Base-by-base conservation (phyloP, 148 eudicot genomes). In the Spergularia marina region DNA sequence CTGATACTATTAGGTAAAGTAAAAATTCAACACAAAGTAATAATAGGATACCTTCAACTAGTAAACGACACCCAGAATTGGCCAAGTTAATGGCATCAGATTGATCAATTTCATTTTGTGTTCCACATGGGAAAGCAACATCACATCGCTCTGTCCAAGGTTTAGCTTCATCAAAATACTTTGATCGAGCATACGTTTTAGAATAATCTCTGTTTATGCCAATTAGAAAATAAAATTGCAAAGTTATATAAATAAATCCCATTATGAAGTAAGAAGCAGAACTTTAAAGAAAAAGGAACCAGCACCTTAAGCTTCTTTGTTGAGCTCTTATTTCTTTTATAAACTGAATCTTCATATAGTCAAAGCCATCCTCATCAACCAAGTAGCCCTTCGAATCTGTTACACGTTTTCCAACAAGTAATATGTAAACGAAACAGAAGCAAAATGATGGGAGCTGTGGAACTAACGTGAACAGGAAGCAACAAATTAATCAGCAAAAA, bases 131-230 rank as follows among this genome's bases (percentile, higher is more conserved):
- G 81, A 96, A 96, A 82, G 94, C 99, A 79, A 92, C 85, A 81
- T 96, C 99, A 83, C 93, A 96, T 72, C 94, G 89, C 84, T 96
- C 99, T 66, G 53, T 89, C 99, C 99, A 96, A 78, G 99, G 99
- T 83, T 91, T 96, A 53, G 91, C 91, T 80, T 92, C 98, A 74
- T 96, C 99, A 78, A 85, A 96, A 82, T 91, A 96, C 86, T 92
- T 96, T 20, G 99, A 86, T 67, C 97, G 90, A 78, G 98, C 99
- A 74, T 96, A 92, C 20, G 98, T 91, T 77, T 96, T 96, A 71
- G 99, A 91, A 79, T 92, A 96, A 81, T 96, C 99, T 88, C 99
- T 95, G 88, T 73, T 83, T 61, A 71, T 69, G 49, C 64, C 44
- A 72, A 71, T 34, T 34, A 16, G 55, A 5, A 79, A 20, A 78